Evolutionary conservation across 495 filamentous ascomycete species (phyloP).

Genomic region (Cudoniella acicularis): DNA sequence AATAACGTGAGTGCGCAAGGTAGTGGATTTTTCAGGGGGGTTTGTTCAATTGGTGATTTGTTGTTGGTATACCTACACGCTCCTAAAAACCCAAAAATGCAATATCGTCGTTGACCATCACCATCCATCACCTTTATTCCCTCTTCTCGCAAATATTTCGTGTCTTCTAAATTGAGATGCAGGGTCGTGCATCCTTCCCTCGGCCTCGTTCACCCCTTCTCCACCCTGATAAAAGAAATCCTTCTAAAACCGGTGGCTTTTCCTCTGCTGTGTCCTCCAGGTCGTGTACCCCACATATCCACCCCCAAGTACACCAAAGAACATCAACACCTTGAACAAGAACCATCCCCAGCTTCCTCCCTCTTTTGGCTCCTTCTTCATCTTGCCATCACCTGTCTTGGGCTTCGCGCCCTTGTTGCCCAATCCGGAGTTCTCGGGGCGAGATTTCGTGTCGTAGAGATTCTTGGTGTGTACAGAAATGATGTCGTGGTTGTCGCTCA

Average conservation of each 20-base stretch:
- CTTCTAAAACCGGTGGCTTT: conserved; percentile 71
- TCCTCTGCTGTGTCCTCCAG: conserved; percentile 64
- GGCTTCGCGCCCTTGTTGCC: conserved; percentile 24
- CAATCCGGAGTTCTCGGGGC: conserved; percentile 3
- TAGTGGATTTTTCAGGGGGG: neutral
- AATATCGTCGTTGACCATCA: neutral
- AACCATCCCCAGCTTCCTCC: conserved; percentile 88
- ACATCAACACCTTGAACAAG: conserved; percentile 77
- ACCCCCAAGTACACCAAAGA: conserved; percentile 64
- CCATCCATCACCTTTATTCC: neutral
- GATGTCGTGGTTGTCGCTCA: conserved; percentile 97
- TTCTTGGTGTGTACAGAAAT: conserved; percentile 85
- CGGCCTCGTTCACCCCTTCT: neutral
- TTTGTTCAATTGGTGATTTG: neutral
- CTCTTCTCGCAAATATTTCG: no score
- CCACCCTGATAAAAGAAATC: neutral
- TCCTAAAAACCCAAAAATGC: conserved; percentile 13
- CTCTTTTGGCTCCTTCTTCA: conserved; percentile 34
- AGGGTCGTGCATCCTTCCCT: neutral
- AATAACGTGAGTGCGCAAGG: no score
- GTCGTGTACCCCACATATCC: conserved; percentile 82
- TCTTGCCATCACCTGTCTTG: conserved; percentile 29
- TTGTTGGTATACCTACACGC: conserved; percentile 20
- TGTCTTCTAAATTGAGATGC: no score
- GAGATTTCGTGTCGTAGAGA: conserved; percentile 62